Percentiles rank a stretch among this genome's conserved stretches.
These are phyloP conservation scores for Cyclotella distinguenda DNA, from an alignment of 108 stramenopile species.

Conservation along the genomic window DNA sequence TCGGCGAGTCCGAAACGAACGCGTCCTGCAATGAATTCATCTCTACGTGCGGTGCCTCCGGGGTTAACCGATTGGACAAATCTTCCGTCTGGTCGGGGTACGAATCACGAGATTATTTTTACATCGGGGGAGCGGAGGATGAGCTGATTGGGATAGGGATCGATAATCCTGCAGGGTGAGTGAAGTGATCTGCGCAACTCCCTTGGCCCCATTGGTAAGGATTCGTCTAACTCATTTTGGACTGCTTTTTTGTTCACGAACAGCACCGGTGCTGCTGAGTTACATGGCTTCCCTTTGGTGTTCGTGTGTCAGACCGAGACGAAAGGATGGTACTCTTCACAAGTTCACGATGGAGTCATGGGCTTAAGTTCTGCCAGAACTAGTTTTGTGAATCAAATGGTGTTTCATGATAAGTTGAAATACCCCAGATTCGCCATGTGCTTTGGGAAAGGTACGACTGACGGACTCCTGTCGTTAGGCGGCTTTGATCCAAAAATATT, in stretches of 20 bases:
- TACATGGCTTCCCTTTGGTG: conserved; percentile 45
- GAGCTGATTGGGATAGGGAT: conserved; percentile 11
- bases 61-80: conserved; percentile 25
- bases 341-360: conserved; percentile 52
- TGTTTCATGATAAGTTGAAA: conserved; percentile 41
- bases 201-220: neutral
- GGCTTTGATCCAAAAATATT: conserved; percentile 44
- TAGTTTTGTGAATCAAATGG: conserved; percentile 56
- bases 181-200: no score
- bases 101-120: conserved; percentile 46
- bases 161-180: conserved; percentile 2
- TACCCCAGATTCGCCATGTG: conserved; percentile 47
- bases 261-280: conserved; percentile 16
- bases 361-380: conserved; percentile 44
- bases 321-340: conserved; percentile 41
- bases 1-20: conserved; percentile 3
- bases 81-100: conserved; percentile 48
- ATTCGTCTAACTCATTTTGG: neutral
- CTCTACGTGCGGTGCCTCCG: conserved; percentile 15
- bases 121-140: conserved; percentile 39
- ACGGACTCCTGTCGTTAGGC: conserved; percentile 44
- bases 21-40: conserved; percentile 30
- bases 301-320: conserved; percentile 59
- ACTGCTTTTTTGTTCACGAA: no score
- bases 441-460: conserved; percentile 27